phyloP scores from a whole-genome alignment of 2,329 filamentous ascomycete species.

The Phyllosticta citribraziliensis region DNA sequence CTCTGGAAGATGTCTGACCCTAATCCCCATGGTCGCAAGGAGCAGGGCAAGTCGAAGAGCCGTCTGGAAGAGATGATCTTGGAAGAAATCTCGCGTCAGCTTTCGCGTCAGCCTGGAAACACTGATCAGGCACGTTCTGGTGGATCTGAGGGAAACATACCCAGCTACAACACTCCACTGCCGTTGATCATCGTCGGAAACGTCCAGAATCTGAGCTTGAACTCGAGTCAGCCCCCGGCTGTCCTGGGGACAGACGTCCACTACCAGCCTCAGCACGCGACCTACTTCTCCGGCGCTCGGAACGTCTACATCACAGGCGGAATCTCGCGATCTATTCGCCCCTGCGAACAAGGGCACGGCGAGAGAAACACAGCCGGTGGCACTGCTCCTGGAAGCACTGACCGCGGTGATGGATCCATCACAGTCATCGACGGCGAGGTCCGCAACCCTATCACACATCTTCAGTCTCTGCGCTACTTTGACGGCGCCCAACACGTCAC shows the following conservation, averaged over 20 bases:
- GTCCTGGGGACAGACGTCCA: neutral
- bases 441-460: neutral
- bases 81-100: neutral
- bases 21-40: neutral
- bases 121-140: neutral
- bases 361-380: neutral
- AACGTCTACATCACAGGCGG: neutral
- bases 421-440: neutral
- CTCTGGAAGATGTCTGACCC: neutral
- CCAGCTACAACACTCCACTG: neutral
- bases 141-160: neutral
- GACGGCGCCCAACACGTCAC: neutral
- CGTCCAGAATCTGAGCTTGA: neutral
- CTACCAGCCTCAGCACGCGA: neutral
- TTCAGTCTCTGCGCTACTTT: neutral
- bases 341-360: neutral
- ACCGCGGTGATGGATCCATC: neutral
- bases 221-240: neutral
- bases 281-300: neutral
- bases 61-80: neutral
- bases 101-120: neutral
- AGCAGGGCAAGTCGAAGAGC: neutral
- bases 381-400: neutral
- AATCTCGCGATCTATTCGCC: neutral
- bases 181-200: neutral